phyloP scores from a whole-genome alignment of 371 early-diverging fungal genomes.

The Apophysomyces elegans region DNA sequence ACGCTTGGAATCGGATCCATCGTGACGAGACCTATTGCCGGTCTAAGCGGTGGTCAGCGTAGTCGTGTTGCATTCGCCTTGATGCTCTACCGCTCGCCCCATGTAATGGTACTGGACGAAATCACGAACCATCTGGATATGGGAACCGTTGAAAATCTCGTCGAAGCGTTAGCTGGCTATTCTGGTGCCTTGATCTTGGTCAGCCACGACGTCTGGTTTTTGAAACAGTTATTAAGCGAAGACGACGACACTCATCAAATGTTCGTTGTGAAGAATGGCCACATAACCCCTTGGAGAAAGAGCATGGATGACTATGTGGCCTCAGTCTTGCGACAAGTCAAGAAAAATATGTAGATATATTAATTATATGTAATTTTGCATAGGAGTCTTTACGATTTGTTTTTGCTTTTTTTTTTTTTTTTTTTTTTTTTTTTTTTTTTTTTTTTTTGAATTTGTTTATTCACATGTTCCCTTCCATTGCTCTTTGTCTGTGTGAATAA shows the following conservation, averaged over 20 bases:
- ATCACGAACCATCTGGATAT: constrained; percentile 86
- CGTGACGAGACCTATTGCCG: constrained; percentile 53
- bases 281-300: constrained; percentile 50
- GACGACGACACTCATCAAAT: constrained; percentile 37
- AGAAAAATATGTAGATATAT: constrained; percentile 18
- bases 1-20: constrained; percentile 62
- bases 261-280: constrained; percentile 39
- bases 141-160: constrained; percentile 70
- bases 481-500: too few species aligned
- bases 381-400: too few species aligned
- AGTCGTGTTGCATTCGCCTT: constrained; percentile 76
- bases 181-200: constrained; percentile 69
- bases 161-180: constrained; percentile 62
- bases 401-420: not conserved
- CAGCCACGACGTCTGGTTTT: constrained; percentile 78
- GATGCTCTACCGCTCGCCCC: constrained; percentile 64
- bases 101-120: constrained; percentile 85
- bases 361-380: not conserved
- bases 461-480: too few species aligned
- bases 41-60: constrained; percentile 79
- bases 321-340: constrained; percentile 33
- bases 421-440: not conserved
- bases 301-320: constrained; percentile 48
- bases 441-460: not conserved
- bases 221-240: constrained; percentile 61